These are phyloP conservation scores for Hortaea werneckii DNA, from an alignment of 2,329 filamentous ascomycete species.

Conservation along the genomic window DNA sequence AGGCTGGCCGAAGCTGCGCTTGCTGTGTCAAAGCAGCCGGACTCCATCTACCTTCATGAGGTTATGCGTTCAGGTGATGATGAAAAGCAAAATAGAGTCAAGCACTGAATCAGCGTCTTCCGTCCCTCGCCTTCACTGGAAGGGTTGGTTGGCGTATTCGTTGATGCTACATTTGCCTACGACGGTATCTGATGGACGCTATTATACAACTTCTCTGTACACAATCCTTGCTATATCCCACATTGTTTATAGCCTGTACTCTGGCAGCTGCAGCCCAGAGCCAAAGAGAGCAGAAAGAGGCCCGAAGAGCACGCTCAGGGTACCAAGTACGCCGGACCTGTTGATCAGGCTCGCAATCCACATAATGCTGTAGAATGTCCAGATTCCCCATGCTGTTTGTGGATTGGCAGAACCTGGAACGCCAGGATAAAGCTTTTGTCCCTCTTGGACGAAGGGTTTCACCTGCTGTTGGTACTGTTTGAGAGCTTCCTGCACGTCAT, in stretches of 20 bases:
- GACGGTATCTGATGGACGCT: constrained; percentile 37
- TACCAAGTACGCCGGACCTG: constrained; percentile 4
- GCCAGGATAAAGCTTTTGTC: constrained; percentile 22
- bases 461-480: constrained; percentile 18
- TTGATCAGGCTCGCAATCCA: constrained; percentile 4
- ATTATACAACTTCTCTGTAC: neutral
- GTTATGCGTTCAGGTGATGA: constrained; percentile 67
- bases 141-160: constrained; percentile 3
- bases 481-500: constrained; percentile 14
- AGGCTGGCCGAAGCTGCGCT: constrained; percentile 22
- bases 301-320: constrained; percentile 5
- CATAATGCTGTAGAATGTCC: constrained; percentile 8
- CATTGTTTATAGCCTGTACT: too few species aligned
- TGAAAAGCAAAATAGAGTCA: constrained; percentile 92
- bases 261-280: constrained; percentile 2
- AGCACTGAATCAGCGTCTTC: constrained; percentile 62
- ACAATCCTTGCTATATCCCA: too few species aligned
- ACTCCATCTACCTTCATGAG: constrained; percentile 32
- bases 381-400: constrained; percentile 15
- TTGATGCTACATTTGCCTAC: constrained; percentile 30
- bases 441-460: constrained; percentile 14
- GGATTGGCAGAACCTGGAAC: constrained; percentile 19
- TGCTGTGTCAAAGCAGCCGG: constrained; percentile 62
- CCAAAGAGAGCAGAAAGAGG: constrained; percentile 8
- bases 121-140: constrained; percentile 31